Base-by-base conservation (phyloP, 2,329 filamentous ascomycete species). In the Bipolaris victoriae region DNA sequence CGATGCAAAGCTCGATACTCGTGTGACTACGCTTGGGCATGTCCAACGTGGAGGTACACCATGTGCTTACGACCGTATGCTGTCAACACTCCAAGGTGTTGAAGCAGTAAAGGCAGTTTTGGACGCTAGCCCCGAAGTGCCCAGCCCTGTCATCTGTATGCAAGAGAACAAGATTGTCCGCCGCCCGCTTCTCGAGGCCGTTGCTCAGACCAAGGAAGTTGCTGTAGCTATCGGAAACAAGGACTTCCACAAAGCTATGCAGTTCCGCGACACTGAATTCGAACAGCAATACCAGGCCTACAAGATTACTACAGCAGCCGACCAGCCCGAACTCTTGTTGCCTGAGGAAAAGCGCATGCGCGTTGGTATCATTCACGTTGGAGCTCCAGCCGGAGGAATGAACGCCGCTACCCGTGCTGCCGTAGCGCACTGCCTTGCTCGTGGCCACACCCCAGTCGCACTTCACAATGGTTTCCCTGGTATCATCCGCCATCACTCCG, bases 381-480 rank as follows among this genome's bases (percentile, higher is more conserved):
- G 95, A 70, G 95, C 95, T 11, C 95, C 95, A 7, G 95, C 95
- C 29, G 95, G 95, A 77, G 95, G 95, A 69, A 98, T 99, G 91
- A 99, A 99, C 78, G 93, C 94, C 26, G 95, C 95, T 40, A 95
- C 96, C 18, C 88, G 95, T 66, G 94, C 92, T 29, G 94, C 91
- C 13, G 93, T 97, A 16, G 92, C 92, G 31, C 97, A 97, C 81
- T 98, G 93, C 76, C 78, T 96, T 56, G 90, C 90, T 43, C 87
- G 92, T 57, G 95, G 95, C n/a, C 95, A 99, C 76, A 92, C 91
- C 50, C 91, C 95, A 3, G 77, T 98, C 69, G 94, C 92, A 16
- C 92, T 99, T 54, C 91, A 98, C 80, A 99, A 99, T 70, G 95
- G 95, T 24, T 99, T 99, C 78, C 92, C 95, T 31, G 95, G 95